A percentile compares a stretch with the other conserved stretches of the same genome.
These are phyloP conservation scores for Yamadazyma triangularis DNA, from an alignment of 1,139 yeast species.

Conservation along the genomic window DNA sequence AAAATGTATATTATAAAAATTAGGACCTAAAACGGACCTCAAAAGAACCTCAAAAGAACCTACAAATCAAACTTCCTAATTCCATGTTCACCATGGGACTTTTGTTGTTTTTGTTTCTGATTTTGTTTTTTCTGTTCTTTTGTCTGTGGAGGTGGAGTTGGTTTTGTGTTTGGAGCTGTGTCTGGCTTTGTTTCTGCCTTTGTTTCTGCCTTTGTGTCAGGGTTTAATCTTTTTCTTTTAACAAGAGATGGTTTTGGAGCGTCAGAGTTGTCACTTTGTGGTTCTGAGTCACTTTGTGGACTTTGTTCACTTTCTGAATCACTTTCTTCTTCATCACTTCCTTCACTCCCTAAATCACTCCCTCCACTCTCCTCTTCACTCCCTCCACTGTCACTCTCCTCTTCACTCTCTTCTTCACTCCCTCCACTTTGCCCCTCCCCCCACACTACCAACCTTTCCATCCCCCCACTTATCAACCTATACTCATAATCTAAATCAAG, in stretches of 20 bases:
- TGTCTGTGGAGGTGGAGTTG: too few species aligned
- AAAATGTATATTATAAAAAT: too few species aligned
- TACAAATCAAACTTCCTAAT: too few species aligned
- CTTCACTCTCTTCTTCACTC: constrained; percentile 12
- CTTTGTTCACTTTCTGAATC: constrained; percentile 12
- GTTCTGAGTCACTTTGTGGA: constrained; percentile 15
- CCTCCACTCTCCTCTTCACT: constrained; percentile 13
- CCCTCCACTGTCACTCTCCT: constrained; percentile 7
- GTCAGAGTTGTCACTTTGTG: constrained; percentile 10
- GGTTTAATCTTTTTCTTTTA: constrained; percentile 12
- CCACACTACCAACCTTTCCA: constrained; percentile 82
- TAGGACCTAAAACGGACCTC: too few species aligned
- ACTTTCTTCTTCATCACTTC: constrained; percentile 10
- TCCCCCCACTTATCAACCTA: constrained; percentile 74
- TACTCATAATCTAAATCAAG: constrained; percentile 79
- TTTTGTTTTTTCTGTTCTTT: constrained; percentile 16
- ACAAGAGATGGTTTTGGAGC: constrained; percentile 13
- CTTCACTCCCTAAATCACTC: constrained; percentile 8
- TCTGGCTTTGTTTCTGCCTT: constrained; percentile 11
- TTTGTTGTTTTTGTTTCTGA: constrained; percentile 15
- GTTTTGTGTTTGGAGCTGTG: too few species aligned
- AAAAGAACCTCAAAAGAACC: too few species aligned
- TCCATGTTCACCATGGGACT: too few species aligned
- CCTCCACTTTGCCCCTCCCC: constrained; percentile 25
- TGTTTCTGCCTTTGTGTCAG: constrained; percentile 1